phyloP scores from a whole-genome alignment of 371 early-diverging fungal species.

The Mucor plumbeus region DNA sequence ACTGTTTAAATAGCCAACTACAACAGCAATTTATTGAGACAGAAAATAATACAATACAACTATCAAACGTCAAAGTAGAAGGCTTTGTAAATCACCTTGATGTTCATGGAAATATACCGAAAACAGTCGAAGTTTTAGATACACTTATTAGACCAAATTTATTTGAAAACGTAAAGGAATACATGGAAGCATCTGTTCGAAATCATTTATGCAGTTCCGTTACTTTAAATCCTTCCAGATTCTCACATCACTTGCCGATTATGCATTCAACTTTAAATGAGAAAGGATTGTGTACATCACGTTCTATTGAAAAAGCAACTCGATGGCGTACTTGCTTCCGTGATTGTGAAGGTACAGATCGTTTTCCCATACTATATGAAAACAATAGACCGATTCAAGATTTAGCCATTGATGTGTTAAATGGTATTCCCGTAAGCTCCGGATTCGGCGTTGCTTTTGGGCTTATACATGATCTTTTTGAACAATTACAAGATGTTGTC shows the following conservation, averaged over 20 bases:
- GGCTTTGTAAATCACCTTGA: not conserved
- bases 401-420: slow-evolving; percentile 33
- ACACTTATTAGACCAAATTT: slow-evolving; percentile 26
- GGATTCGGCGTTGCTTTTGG: slow-evolving; percentile 35
- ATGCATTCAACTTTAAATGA: slow-evolving; percentile 12
- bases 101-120: not conserved
- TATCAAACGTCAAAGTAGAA: slow-evolving; percentile 19
- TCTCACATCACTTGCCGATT: slow-evolving; percentile 26
- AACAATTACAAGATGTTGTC: slow-evolving; percentile 26
- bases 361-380: slow-evolving; percentile 24
- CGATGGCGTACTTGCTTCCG: slow-evolving; percentile 46
- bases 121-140: slow-evolving; percentile 26
- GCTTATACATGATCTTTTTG: slow-evolving; percentile 30
- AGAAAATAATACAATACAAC: slow-evolving; percentile 4
- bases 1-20: slow-evolving; percentile 28
- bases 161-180: slow-evolving; percentile 17
- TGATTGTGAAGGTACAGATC: slow-evolving; percentile 38
- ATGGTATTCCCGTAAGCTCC: slow-evolving; percentile 28
- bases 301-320: slow-evolving; percentile 32
- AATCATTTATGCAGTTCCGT: slow-evolving; percentile 19
- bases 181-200: not conserved
- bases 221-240: slow-evolving; percentile 20
- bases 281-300: slow-evolving; percentile 22
- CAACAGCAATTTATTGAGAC: slow-evolving; percentile 22
- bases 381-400: slow-evolving; percentile 27